Conservation (phyloP, 2,329 filamentous ascomycete species). For the Lasiodiplodia hormozganensis region DNA sequence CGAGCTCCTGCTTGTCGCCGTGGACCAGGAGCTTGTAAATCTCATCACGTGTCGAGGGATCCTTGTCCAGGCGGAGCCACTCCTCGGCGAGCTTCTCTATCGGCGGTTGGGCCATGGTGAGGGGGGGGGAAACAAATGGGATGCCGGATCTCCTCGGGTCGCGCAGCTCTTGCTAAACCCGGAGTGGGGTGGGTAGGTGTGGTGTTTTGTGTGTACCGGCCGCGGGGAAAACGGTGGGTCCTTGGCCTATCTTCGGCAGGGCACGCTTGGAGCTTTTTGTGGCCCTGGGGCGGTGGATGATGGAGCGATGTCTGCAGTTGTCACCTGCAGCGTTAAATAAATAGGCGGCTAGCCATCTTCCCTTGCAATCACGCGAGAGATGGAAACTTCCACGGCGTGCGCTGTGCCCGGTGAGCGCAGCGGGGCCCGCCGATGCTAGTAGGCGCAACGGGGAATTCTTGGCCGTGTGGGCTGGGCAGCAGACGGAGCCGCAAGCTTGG, state of each 20-base stretch:
- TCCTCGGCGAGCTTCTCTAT: constrained; percentile 56
- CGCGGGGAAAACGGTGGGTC: constrained; percentile 20
- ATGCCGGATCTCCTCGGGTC: background rate
- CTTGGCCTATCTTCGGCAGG: constrained; percentile 16
- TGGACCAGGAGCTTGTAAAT: constrained; percentile 59
- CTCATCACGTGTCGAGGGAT: constrained; percentile 60
- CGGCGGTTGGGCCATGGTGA: constrained; percentile 39
- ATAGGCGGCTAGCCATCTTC: background rate
- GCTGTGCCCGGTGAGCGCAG: background rate
- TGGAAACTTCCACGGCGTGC: background rate
- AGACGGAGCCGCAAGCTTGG: background rate
- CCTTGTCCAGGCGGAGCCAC: constrained; percentile 66
- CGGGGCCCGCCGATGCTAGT: background rate
- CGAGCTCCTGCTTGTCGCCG: constrained; percentile 56
- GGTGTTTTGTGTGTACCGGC: background rate
- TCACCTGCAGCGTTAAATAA: background rate
- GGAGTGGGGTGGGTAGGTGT: background rate
- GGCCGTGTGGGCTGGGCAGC: background rate
- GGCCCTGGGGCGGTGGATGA: background rate
- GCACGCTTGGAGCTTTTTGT: constrained; percentile 5
- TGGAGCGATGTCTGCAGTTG: constrained; percentile 4
- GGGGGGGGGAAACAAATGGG: background rate
- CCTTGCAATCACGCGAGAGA: constrained; percentile 19
- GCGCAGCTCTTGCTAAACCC: constrained; percentile 1
- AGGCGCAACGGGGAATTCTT: background rate